Evolutionary conservation across 2,329 filamentous ascomycete species (phyloP).

Genomic region (Scedosporium boydii): DNA sequence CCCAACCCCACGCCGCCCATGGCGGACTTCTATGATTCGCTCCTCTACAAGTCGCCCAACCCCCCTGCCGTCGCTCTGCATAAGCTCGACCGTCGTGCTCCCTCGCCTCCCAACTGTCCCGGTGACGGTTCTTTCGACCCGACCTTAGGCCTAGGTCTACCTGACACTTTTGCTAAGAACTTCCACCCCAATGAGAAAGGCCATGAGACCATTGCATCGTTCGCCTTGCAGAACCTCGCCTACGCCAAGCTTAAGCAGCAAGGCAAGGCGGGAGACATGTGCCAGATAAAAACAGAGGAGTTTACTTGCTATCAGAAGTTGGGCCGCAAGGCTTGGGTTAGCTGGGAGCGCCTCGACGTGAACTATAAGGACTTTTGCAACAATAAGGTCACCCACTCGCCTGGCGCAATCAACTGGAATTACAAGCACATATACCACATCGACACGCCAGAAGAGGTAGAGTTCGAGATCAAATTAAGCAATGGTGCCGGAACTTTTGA

Average conservation of each 20-base stretch:
- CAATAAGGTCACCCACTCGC: slow-evolving; percentile 9
- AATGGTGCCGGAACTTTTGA: slow-evolving; percentile 8
- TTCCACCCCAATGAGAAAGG: slow-evolving; percentile 24
- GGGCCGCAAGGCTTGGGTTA: slow-evolving; percentile 15
- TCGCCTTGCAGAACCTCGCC: slow-evolving; percentile 10
- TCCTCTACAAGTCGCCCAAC: background rate
- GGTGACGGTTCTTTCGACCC: slow-evolving; percentile 11
- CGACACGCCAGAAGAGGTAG: slow-evolving; percentile 13
- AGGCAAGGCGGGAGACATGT: slow-evolving; percentile 8
- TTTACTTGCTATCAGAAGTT: slow-evolving; percentile 18
- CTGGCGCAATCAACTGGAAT: slow-evolving; percentile 13
- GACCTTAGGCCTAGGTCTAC: slow-evolving; percentile 16
- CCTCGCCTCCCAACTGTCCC: slow-evolving; percentile 17
- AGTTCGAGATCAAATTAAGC: slow-evolving; percentile 12
- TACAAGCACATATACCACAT: no score
- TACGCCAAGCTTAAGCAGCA: background rate
- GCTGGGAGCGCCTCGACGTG: slow-evolving; percentile 13
- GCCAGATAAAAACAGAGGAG: slow-evolving; percentile 9
- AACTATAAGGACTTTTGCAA: slow-evolving; percentile 20
- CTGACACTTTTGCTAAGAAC: slow-evolving; percentile 18
- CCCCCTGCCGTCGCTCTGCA: slow-evolving; percentile 8
- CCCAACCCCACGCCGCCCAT: background rate
- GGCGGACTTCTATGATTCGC: background rate
- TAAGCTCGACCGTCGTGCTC: slow-evolving; percentile 15
- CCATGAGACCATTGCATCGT: slow-evolving; percentile 19